Base-by-base conservation (phyloP, 257 asterid species). In the Solanum medicagineum region DNA sequence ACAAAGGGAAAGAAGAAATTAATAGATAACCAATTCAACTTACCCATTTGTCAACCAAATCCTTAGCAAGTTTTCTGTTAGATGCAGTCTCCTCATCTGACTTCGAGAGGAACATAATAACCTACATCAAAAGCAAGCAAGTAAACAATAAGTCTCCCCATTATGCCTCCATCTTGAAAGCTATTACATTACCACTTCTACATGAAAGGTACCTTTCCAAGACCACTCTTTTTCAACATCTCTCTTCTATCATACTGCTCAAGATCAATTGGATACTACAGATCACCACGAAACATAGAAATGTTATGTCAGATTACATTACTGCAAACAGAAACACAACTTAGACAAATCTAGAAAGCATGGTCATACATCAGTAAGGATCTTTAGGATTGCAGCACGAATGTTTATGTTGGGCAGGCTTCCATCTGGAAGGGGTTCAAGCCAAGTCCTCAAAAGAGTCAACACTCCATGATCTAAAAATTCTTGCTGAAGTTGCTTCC, bases 11-110 rank as follows among this genome's bases (percentile, higher is more conserved):
- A 49, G 56, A 69, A 85, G 62, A 16, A 44, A 57, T 4, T 51
- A 32, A 19, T 44, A 57, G 69, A 22, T 59, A 69, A 53, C 19
- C 11, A 80, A 71, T 71, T 16, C 81, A 62, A 26, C 22, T 90
- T 95, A 96, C 99, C 99, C 99, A 96, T 93, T 95, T 93, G 88
- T 96, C 99, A 89, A 96, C 98, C 94, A 95, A 91, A 88, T 96
- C 99, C 81, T 95, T 95, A 20, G 99, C 99, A 75, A 95, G 97
- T 88, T 90, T 96, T 56, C 98, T 84, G 86, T 96, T 96, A 82
- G 98, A 36, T 42, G 99, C 90, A 65, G 99, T 96, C 91, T 96
- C 99, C 90, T 96, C 99, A 77, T 93, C 98, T 40, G 98, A 93
- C 89, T 95, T 96, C 3, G 98, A 95, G 83, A 96, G 88, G 85